These are phyloP conservation scores for Chaetomium sp. DNA, from an alignment of 2,329 filamentous ascomycete species.

Conservation along the genomic window DNA sequence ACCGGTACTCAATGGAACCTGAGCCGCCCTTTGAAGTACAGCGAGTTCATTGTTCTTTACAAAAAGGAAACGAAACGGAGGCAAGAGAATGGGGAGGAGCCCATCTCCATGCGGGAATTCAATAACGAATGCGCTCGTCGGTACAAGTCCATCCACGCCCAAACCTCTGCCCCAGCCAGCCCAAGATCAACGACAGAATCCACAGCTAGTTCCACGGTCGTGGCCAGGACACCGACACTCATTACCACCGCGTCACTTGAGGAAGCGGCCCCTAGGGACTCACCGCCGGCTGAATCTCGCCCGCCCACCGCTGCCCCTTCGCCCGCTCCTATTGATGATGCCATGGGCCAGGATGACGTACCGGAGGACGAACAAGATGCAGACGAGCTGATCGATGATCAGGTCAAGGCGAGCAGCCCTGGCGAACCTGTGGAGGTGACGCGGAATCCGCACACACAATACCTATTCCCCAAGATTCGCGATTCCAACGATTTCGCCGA, in stretches of 20 bases:
- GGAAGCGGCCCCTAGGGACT: conserved; percentile 23
- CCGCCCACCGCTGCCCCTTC: conserved; percentile 32
- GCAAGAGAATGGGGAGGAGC: conserved; percentile 23
- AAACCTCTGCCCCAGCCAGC: conserved; percentile 6
- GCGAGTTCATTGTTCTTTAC: conserved; percentile 30
- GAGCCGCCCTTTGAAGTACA: conserved; percentile 24
- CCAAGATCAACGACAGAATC: conserved; percentile 2
- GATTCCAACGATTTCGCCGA: conserved; percentile 53
- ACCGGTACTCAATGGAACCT: conserved; percentile 29
- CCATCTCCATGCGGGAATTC: conserved; percentile 29
- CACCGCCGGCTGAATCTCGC: conserved; percentile 29
- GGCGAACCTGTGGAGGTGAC: conserved; percentile 34
- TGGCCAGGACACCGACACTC: neutral
- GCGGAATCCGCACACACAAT: conserved; percentile 41
- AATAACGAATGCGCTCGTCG: conserved; percentile 29
- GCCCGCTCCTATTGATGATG: conserved; percentile 29
- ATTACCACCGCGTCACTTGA: neutral
- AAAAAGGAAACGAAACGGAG: conserved; percentile 27
- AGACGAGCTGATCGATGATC: conserved; percentile 24
- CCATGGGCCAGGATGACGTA: conserved; percentile 26
- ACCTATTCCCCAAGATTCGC: conserved; percentile 53
- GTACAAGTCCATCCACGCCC: conserved; percentile 24
- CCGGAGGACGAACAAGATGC: conserved; percentile 31
- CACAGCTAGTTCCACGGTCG: conserved; percentile 1
- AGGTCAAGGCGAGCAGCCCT: conserved; percentile 24